Percentiles rank a stretch among this genome's conserved stretches.
Conservation (phyloP, 805 yeast genomes). For the Tetrapisispora fleetii region DNA sequence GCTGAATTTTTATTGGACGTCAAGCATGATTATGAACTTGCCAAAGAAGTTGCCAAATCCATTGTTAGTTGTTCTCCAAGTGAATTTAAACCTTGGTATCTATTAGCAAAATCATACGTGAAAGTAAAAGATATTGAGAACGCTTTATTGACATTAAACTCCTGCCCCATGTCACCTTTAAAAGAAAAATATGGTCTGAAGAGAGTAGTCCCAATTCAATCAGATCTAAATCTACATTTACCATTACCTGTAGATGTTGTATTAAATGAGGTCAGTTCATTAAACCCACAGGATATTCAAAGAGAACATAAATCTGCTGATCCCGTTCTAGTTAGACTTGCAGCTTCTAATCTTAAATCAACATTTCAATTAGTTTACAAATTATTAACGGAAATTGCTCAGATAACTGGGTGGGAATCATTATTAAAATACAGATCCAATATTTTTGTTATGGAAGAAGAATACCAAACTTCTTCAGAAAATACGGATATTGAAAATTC, state of each 20-base stretch:
- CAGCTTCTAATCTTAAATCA: conserved; percentile 57
- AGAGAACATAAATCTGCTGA: conserved; percentile 58
- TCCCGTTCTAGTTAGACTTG: conserved; percentile 49
- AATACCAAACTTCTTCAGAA: conserved; percentile 32
- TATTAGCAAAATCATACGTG: conserved; percentile 54
- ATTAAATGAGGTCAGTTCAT: conserved; percentile 54
- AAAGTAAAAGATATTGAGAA: conserved; percentile 56
- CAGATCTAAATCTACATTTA: conserved; percentile 41
- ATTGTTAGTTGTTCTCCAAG: conserved; percentile 62
- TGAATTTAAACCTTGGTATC: conserved; percentile 65
- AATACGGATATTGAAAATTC: background rate
- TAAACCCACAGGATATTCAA: conserved; percentile 56
- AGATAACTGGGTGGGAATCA: conserved; percentile 65
- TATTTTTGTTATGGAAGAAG: conserved; percentile 62
- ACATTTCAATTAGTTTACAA: conserved; percentile 50
- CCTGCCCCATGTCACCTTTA: conserved; percentile 69
- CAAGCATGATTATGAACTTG: conserved; percentile 21
- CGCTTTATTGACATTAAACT: conserved; percentile 61
- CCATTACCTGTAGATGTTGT: conserved; percentile 72
- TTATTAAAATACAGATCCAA: conserved; percentile 48
- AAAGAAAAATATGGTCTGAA: conserved; percentile 56
- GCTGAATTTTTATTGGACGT: conserved; percentile 20
- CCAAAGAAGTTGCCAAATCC: conserved; percentile 19
- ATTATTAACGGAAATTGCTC: conserved; percentile 53
- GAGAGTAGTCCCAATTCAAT: conserved; percentile 42